phyloP scores from a whole-genome alignment of 164 flowering plant genomes.

The Tetracentron sinense region DNA sequence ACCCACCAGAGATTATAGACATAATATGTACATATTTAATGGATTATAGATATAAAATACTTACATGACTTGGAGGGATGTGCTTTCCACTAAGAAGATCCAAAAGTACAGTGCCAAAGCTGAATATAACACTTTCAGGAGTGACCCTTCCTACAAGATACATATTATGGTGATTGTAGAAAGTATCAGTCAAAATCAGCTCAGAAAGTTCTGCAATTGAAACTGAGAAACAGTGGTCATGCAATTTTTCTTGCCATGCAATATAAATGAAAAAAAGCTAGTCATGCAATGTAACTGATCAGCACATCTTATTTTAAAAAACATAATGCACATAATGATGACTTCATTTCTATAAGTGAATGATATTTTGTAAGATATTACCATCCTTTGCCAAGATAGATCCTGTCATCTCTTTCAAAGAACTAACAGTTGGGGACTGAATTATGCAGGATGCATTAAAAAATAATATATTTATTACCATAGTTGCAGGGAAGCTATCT shows the following conservation, averaged over 20 bases:
- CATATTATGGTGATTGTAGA: slow-evolving; percentile 9
- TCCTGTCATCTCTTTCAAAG: background rate
- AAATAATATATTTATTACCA: too few species aligned
- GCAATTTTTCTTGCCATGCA: background rate
- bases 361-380: background rate
- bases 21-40: background rate
- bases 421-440: too few species aligned
- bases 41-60: slow-evolving; percentile 17
- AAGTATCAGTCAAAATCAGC: slow-evolving; percentile 1
- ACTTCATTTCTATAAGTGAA: background rate
- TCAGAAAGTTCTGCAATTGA: background rate
- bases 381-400: background rate
- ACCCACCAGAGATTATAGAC: too few species aligned
- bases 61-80: slow-evolving; percentile 95
- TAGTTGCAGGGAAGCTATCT: too few species aligned
- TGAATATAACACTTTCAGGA: slow-evolving; percentile 89
- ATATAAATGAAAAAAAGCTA: background rate
- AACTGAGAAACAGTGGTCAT: background rate
- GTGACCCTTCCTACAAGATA: slow-evolving; percentile 80
- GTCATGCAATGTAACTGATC: background rate
- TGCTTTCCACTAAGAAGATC: slow-evolving; percentile 98
- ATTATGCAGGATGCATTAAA: background rate
- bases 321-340: background rate
- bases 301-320: background rate
- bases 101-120: slow-evolving; percentile 91